Base-by-base conservation (phyloP, 805 yeast species). In the Cephaloascus fragrans region DNA sequence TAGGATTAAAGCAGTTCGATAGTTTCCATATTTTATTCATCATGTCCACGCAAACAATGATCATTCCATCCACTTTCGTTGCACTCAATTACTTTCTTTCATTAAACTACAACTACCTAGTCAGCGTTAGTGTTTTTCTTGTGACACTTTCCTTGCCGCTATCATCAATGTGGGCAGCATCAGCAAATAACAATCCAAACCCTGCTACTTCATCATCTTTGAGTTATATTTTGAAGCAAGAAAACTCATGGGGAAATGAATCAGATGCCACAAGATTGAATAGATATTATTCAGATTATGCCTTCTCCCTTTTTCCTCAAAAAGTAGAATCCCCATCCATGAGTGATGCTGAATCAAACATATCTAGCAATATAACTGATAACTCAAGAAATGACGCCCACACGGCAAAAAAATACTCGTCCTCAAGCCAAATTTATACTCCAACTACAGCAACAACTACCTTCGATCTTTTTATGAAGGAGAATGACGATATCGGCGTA, bases 111-210 rank as follows among this genome's bases (percentile, higher is more conserved):
- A 63, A 69, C 47, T 53, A 69, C 29, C 44, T 77, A 46, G 55
- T 71, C 18, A 69, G 80, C 3, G 51, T 83, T 20, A 76, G 85
- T 2, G 61, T 76, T 2, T 62, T 83, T 18, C 47, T 87, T 4
- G 79, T 83, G 16, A 81, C 83, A 0, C 52, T 85, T 19, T 83
- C 89, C 3, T 63, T 88, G 39, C 96, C 96, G 1, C 57, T 89
- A 37, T 77, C 95, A 0, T 76, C 95, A 0, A 72, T 88, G 73
- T 88, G 97, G 97, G 95, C 96, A 0, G 64, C 80, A 3, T 65
- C 87, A 2, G 68, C 81, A 1, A 78, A 80, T 48, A 74, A 73
- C 40, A 51, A 68, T 2, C 44, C 52, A 2, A 32, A 28, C 2
- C 56, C 56, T 4, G n/a, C n/a, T n/a, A 45, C 44, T 17, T 53